Evolutionary conservation across 257 asterid species (phyloP).

Genomic region (Euphrasia confusa): DNA sequence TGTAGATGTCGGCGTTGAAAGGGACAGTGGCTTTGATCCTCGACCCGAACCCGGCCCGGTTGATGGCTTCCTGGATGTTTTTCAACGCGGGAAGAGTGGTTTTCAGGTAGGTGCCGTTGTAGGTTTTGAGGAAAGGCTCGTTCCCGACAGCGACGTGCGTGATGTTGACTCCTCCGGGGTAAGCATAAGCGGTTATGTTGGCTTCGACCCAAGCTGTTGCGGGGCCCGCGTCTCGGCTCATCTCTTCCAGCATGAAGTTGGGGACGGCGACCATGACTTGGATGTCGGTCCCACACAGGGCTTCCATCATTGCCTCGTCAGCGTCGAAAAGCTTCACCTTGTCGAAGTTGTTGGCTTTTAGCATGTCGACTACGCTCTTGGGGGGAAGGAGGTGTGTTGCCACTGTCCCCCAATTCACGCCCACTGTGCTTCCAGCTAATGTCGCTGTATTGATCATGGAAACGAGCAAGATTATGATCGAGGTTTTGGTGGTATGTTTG

Average conservation of each 20-base stretch:
- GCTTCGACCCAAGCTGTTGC: conserved; percentile 86
- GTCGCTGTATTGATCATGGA: conserved; percentile 3
- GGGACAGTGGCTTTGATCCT: conserved; percentile 76
- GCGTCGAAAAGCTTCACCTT: conserved; percentile 91
- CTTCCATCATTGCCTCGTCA: conserved; percentile 52
- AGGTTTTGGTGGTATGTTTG: not conserved
- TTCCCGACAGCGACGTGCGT: conserved; percentile 97
- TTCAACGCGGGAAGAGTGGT: conserved; percentile 67
- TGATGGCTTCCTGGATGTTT: conserved; percentile 74
- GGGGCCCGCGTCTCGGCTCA: conserved; percentile 55
- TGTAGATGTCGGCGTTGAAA: conserved; percentile 79
- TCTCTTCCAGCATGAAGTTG: conserved; percentile 63
- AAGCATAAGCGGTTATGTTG: conserved; percentile 57
- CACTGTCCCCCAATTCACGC: conserved; percentile 97
- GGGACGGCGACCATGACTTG: conserved; percentile 90
- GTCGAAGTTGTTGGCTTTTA: conserved; percentile 64
- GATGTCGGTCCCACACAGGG: conserved; percentile 54
- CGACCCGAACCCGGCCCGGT: conserved; percentile 61
- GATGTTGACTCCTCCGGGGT: conserved; percentile 69
- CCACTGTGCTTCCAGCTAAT: conserved; percentile 35
- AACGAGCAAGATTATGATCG: conserved; percentile 16
- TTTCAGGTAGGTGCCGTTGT: conserved; percentile 53
- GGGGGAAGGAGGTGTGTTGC: conserved; percentile 61
- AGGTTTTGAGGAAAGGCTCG: conserved; percentile 80
- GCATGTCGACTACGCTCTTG: conserved; percentile 56